Base-by-base conservation (phyloP, 2,329 filamentous ascomycete species). In the Microdochium trichocladiopsis region DNA sequence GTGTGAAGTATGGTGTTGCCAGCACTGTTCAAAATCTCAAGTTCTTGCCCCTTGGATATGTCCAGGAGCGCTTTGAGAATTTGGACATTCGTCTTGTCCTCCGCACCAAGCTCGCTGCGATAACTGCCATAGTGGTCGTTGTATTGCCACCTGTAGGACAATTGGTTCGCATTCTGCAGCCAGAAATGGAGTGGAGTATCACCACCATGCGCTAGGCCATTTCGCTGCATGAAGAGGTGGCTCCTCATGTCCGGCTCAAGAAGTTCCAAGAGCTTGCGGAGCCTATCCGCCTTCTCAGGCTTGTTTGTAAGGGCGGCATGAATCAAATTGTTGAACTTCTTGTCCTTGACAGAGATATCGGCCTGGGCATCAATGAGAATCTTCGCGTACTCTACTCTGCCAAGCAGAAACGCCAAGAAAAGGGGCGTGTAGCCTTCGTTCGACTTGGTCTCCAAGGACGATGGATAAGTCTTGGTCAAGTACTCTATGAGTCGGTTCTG, bases 361-460 rank as follows among this genome's bases (percentile, higher is more conserved):
- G 88, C 87, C 2, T 87, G 88, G 24, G 79, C 80, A 1, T 77
- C 71, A 50, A 93, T 75, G 33, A 95, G 75, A 0, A 82, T 71
- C 60, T 81, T 79, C 16, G 79, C 78, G 21, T 79, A 77, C 2
- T 81, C 70, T 16, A 75, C 59, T 21, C 78, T 76, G 11, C 79
- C 76, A 2, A 80, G 68, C 2, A 73, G 68, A 55, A 84, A 86
- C 2, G 89, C 88, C 10, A 89, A 64, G 52, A 84, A 77, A 1
- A 95, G 73, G 2, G 90, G 88, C 0, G 88, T 92, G 50, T 78
- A 71, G 0, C 82, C 82, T 8, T 71, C 62, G 1, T 72, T 65
- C 1, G 77, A 81, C 60, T 82, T 88, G 49, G 77, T 73, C 52
- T 90, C 81, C 1, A 95, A 61, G 1, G 75, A 76, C 2, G 78